Conservation (phyloP, 805 yeast genomes). For the Wickerhamiella alocasiicola region DNA sequence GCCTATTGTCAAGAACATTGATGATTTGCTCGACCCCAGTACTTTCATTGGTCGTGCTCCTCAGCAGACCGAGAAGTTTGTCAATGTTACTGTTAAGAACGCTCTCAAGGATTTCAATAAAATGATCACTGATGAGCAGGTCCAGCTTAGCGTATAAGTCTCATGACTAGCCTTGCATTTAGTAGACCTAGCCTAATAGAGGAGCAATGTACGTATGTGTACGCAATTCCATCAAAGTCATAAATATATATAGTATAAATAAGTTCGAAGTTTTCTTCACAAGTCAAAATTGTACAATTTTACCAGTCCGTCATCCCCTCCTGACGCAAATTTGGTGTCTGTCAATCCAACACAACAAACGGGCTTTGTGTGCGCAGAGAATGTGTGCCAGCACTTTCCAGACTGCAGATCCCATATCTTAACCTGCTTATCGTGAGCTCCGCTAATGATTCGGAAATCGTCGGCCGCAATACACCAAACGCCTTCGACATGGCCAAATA, state of each 20-base stretch:
- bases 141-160: constrained; percentile 67
- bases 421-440: constrained; percentile 82
- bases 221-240: no score
- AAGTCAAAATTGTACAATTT: constrained; percentile 63
- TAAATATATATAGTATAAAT: no score
- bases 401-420: constrained; percentile 94
- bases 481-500: constrained; percentile 96
- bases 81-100: constrained; percentile 66
- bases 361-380: constrained; percentile 53
- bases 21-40: constrained; percentile 68
- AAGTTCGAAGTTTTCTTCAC: no score
- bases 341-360: constrained; percentile 64
- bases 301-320: constrained; percentile 80
- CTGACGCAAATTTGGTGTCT: constrained; percentile 81
- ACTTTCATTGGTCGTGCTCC: constrained; percentile 99
- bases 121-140: constrained; percentile 51
- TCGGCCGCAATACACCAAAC: constrained; percentile 97
- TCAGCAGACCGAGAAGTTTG: constrained; percentile 89
- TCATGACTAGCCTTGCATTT: no score
- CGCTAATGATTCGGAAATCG: constrained; percentile 84
- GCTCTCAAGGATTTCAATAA: constrained; percentile 62
- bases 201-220: no score
- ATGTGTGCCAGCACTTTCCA: constrained; percentile 89
- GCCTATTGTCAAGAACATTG: constrained; percentile 83
- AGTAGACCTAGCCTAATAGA: no score